Percentiles rank a stretch among this genome's conserved stretches.
Conservation (phyloP, 164 flowering plant genomes). For the Amborella trichopoda region DNA sequence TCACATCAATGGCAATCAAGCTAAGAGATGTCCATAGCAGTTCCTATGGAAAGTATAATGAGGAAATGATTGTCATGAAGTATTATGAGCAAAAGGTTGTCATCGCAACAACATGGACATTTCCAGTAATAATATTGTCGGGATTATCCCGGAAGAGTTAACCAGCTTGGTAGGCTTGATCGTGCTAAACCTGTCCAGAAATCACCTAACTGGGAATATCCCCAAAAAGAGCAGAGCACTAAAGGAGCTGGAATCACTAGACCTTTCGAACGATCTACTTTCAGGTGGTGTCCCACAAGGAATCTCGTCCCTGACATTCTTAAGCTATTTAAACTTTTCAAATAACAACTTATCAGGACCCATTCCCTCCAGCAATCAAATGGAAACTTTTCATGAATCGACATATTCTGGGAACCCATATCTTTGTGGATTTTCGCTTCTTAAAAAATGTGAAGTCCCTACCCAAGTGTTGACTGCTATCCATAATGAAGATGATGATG, state of each 20-base stretch:
- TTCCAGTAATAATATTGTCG: not conserved
- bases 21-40: not conserved
- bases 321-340: no score
- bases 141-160: not conserved
- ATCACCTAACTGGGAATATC: no score
- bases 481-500: not conserved
- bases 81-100: not conserved
- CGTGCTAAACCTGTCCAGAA: slow-evolving; percentile 1
- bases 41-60: not conserved
- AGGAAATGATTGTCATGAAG: not conserved
- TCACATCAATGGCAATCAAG: not conserved
- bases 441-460: not conserved
- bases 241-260: not conserved
- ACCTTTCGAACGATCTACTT: slow-evolving; percentile 2
- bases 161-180: not conserved
- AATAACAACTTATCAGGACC: not conserved
- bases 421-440: not conserved
- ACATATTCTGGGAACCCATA: not conserved
- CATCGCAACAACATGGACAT: not conserved
- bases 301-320: not conserved
- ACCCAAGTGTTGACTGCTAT: no score
- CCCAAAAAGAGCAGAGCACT: no score
- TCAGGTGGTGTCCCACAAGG: slow-evolving; percentile 3
- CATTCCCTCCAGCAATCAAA: not conserved
- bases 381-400: not conserved